These are phyloP conservation scores for Xylaria hypoxylon DNA, from an alignment of 2,329 filamentous ascomycete genomes.

Conservation along the genomic window DNA sequence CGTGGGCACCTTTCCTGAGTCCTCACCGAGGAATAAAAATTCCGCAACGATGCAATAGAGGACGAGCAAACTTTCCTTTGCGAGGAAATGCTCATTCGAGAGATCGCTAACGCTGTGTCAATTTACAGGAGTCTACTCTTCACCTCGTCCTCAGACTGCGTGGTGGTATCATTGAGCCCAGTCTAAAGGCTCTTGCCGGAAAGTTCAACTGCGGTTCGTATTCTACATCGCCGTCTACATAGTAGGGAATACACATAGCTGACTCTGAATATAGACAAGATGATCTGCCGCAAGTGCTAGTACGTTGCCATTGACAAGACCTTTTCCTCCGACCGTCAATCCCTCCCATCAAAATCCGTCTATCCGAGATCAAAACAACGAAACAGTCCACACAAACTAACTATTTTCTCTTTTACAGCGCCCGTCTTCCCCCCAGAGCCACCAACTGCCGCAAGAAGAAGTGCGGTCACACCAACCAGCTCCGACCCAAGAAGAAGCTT, in stretches of 20 bases:
- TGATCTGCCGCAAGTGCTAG: conserved; percentile 99
- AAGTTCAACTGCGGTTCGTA: conserved; percentile 93
- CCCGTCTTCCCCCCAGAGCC: conserved; percentile 62
- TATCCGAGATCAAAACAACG: not conserved
- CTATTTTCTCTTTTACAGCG: conserved; percentile 25
- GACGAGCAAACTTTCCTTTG: not conserved
- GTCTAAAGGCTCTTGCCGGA: conserved; percentile 96
- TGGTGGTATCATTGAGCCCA: conserved; percentile 99
- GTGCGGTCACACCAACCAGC: conserved; percentile 99
- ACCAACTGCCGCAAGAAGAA: conserved; percentile 99
- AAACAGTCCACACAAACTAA: conserved; percentile 10
- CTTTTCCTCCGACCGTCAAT: not conserved
- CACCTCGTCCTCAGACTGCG: conserved; percentile 98
- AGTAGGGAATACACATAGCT: conserved; percentile 5
- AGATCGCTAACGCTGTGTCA: conserved; percentile 8
- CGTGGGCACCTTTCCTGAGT: conserved; percentile 49
- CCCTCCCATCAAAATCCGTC: not conserved
- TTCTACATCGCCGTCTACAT: too few relatives aligned
- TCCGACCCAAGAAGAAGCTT: conserved; percentile 99
- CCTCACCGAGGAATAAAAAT: not conserved
- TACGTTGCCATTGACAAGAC: conserved; percentile 63
- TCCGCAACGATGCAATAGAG: not conserved
- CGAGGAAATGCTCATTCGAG: not conserved
- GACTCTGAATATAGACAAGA: conserved; percentile 69
- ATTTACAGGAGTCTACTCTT: conserved; percentile 87